Evolutionary conservation across 352 stramenopile genomes (phyloP), one percentile per base, ranked within the genome.

Genomic region (Hyaloperonospora arabidopsidis): DNA sequence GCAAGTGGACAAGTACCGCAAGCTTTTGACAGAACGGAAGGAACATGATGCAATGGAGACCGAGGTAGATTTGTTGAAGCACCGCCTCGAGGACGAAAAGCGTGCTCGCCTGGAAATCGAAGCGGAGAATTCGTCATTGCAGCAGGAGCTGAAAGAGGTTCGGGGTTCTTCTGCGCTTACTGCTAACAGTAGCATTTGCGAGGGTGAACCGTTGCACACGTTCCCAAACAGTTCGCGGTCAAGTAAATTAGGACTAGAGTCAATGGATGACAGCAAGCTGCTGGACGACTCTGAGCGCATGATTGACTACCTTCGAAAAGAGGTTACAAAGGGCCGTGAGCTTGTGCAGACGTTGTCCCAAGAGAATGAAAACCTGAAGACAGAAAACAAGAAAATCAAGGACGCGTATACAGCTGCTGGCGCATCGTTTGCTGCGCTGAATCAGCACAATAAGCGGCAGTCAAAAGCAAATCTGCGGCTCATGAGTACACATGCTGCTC

Each of bases 361-460:
- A 36, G 84, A 94, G 47, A 91, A 92, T 41, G 83, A 91, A 50
- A 79, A 78, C 28, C 69, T 93, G n/a, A 91, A 91, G 60, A 65
- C 71, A 0, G 83, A 93, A 58, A 91, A 91, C 74, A 89, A 89
- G 59, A 88, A 88, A 51, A 79, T 93, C n/a, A 89, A 96, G 68
- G 87, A 97, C 67, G 88, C 90, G 2, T 97, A 97, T 72, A 93
- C 86, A 12, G 87, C 86, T 51, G 88, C 90, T 5, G 84, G 87
- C n/a, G 86, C 84, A 41, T 96, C 87, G 4, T 97, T 97, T 58
- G 81, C 86, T 13, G 85, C 89, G 11, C 68, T 97, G 1, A 97
- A 97, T 52, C 86, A 97, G 70, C 88, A 97, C 65, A 94, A 95
- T 52, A 97, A 97, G 55, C 87, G 97, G 52, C 79, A 97, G 35